phyloP scores from a whole-genome alignment of 768 basidiomycete genomes.

The Lactarius akahatsu region DNA sequence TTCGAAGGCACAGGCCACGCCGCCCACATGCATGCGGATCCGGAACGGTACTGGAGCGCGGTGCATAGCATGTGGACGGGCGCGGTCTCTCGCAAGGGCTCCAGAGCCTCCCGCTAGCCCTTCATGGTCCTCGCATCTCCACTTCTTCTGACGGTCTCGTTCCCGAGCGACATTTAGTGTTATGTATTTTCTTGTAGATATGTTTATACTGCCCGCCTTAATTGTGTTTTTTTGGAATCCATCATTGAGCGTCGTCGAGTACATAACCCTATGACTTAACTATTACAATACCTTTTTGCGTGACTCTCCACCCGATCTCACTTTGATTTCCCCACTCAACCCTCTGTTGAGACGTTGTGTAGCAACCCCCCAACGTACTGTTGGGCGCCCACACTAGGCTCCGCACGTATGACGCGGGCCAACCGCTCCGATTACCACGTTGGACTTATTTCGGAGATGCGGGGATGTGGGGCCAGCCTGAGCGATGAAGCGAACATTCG shows the following conservation, averaged over 20 bases:
- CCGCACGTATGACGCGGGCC: background rate
- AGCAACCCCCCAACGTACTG: background rate
- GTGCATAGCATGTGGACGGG: conserved; percentile 26
- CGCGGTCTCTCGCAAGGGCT: conserved; percentile 9
- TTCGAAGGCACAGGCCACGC: conserved; percentile 27
- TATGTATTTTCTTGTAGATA: background rate
- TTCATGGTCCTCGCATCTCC: background rate
- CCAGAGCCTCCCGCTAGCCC: background rate
- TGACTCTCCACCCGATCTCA: background rate
- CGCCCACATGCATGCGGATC: conserved; percentile 28
- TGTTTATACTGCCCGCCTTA: background rate
- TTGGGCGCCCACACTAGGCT: background rate
- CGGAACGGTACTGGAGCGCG: conserved; percentile 28
- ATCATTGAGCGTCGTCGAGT: background rate
- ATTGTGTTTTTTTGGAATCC: background rate
- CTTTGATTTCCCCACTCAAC: background rate
- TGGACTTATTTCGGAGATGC: background rate
- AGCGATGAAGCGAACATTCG: background rate
- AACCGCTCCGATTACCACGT: background rate
- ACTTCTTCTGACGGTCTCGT: background rate
- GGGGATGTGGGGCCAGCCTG: background rate
- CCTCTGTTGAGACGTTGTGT: background rate
- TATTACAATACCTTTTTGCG: background rate
- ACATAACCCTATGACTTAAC: background rate
- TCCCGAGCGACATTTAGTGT: background rate